phyloP scores from a whole-genome alignment of 2,329 filamentous ascomycete species.

The Phoma sp. region DNA sequence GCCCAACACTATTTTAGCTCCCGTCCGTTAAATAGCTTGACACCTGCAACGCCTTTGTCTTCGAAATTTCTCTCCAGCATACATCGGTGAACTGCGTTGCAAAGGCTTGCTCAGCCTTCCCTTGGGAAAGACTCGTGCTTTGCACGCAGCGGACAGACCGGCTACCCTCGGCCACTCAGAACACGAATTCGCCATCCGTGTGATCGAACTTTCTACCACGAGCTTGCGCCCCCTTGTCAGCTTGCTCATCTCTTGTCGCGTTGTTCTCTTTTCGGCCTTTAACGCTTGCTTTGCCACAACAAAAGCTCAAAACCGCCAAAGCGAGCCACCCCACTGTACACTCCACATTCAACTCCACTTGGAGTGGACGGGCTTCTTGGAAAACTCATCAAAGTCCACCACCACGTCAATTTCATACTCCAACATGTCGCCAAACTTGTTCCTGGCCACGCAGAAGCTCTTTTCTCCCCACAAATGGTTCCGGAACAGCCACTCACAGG shows the following conservation, averaged over 20 bases:
- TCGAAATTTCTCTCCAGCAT: constrained; percentile 19
- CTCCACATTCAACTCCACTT: constrained; percentile 18
- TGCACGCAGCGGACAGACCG: constrained; percentile 36
- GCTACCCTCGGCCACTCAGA: constrained; percentile 29
- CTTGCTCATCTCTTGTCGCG: constrained; percentile 5
- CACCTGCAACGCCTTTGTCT: constrained; percentile 24
- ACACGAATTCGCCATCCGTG: constrained; percentile 13
- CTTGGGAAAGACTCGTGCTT: constrained; percentile 36
- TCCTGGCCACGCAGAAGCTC: constrained; percentile 56
- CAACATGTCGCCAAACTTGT: constrained; percentile 59
- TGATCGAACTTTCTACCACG: constrained; percentile 19
- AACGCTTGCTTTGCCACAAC: constrained; percentile 20
- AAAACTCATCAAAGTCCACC: constrained; percentile 1
- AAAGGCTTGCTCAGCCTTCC: constrained; percentile 26
- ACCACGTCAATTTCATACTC: constrained; percentile 6
- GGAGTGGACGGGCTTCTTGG: background rate
- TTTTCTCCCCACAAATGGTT: constrained; percentile 60
- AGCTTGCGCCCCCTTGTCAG: constrained; percentile 17
- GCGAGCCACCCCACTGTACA: constrained; percentile 12
- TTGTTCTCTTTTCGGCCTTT: constrained; percentile 2
- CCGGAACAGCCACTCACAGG: constrained; percentile 44
- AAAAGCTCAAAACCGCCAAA: constrained; percentile 1
- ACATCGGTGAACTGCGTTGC: constrained; percentile 19
- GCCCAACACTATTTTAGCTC: constrained; percentile 42
- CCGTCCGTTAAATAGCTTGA: constrained; percentile 36